Base-by-base conservation (phyloP, 148 eudicot species). In the Selenicereus undatus region DNA sequence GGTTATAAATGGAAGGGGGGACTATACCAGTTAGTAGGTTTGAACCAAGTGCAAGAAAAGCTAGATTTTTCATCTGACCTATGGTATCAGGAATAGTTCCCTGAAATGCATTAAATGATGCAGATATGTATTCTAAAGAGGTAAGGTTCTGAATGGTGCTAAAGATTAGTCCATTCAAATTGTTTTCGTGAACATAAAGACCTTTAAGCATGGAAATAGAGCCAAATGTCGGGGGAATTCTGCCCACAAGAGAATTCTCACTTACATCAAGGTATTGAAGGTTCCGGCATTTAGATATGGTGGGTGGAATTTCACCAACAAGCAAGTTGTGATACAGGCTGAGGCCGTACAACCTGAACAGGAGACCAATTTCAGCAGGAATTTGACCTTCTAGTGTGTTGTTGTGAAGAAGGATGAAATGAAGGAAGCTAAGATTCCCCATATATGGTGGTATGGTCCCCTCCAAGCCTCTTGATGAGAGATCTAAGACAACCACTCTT, bases 31-130 rank as follows among this genome's bases (percentile, higher is more conserved):
- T n/a, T 11, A 89, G 21, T 2, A 36, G 0, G 54, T 87, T 86
- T 13, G 1, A 42, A 0, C 21, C 64, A 2, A 78, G 8, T 8
- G 12, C 26, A n/a, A 88, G 65, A 12, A 4, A 0, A 21, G 10
- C 22, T 1, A 88, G 42, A 14, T 75, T 80, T 77, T 39, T 83
- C 80, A 86, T 21, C 1, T 8, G 20, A 43, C 85, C 85, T 13
- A 88, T 51, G 5, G 84, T 73, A 60, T 42, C 74, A 5, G 83
- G 86, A 79, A 89, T 81, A n/a, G 1, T 74, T 39, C 88, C 89
- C 4, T 79, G 71, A 11, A 89, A 80, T n/a, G 71, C 13, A 56
- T 56, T 56, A 56, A 56, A 17, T 16, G 5, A 1, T 20, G n/a
- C 3, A 56, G 62, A 56, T 4, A 56, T 4, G 3, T 1, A 2